These are phyloP conservation scores for Rhodotorula glutinis DNA, from an alignment of 1,284 basidiomycete genomes.

Conservation along the genomic window DNA sequence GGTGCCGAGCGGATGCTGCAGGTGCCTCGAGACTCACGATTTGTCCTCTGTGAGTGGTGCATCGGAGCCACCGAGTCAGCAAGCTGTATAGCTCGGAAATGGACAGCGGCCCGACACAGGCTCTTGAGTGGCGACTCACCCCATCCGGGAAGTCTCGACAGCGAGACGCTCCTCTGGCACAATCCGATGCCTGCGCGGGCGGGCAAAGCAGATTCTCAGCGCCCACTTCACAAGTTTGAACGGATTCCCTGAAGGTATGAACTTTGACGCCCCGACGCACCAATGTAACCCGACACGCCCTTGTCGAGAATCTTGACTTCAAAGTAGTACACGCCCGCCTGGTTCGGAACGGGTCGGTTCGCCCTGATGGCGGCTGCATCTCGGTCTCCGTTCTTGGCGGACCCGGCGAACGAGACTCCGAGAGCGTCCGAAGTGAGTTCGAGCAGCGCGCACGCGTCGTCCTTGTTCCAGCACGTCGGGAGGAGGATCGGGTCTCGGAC, in stretches of 20 bases:
- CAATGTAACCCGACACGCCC: conserved; percentile 79
- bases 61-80: background rate
- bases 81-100: too few relatives aligned
- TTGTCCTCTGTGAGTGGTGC: background rate
- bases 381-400: conserved; percentile 57
- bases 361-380: conserved; percentile 78
- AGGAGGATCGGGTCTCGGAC: conserved; percentile 49
- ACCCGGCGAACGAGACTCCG: conserved; percentile 60
- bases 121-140: background rate
- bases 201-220: background rate
- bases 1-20: too few relatives aligned
- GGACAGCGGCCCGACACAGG: too few relatives aligned
- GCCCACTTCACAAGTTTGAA: background rate
- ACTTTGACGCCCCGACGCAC: too few relatives aligned
- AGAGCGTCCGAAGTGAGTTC: conserved; percentile 66
- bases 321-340: conserved; percentile 85
- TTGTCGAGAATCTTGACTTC: conserved; percentile 77
- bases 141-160: conserved; percentile 81
- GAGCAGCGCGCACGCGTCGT: conserved; percentile 60
- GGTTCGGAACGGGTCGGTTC: conserved; percentile 68
- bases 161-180: conserved; percentile 56
- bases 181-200: conserved; percentile 49
- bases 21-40: background rate
- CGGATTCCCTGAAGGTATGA: background rate
- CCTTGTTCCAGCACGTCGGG: conserved; percentile 75